Conservation (phyloP, 495 filamentous ascomycete genomes). For the Mytilinidion resinicola region DNA sequence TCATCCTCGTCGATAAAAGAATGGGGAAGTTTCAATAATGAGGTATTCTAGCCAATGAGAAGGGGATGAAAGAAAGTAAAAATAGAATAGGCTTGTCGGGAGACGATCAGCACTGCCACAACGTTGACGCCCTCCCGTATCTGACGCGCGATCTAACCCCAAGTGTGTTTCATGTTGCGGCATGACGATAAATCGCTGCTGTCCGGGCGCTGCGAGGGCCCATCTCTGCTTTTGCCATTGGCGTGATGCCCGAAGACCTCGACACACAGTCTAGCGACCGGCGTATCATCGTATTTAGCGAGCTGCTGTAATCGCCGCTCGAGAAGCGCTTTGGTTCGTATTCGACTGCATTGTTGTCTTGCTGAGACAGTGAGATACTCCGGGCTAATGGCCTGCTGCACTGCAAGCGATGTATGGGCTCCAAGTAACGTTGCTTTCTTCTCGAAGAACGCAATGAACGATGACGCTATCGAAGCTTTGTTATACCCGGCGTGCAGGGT, state of each 20-base stretch:
- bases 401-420: not conserved
- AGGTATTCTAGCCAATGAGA: not conserved
- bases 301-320: not conserved
- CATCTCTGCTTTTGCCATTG: not conserved
- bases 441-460: not conserved
- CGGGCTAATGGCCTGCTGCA: not conserved
- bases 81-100: not conserved
- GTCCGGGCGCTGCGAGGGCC: not conserved
- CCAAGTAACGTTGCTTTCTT: not conserved
- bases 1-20: no score
- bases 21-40: no score
- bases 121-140: not conserved
- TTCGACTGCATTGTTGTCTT: not conserved
- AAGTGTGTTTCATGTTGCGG: not conserved
- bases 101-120: slow-evolving; percentile 2
- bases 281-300: not conserved
- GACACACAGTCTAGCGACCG: not conserved
- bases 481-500: not conserved
- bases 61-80: not conserved
- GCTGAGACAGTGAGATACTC: not conserved
- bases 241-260: not conserved
- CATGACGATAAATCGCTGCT: not conserved
- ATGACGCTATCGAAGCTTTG: slow-evolving; percentile 1
- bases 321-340: not conserved
- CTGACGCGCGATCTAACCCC: not conserved